Base-by-base conservation (phyloP, 2,329 filamentous ascomycete genomes). In the Sporothrix mexicana region DNA sequence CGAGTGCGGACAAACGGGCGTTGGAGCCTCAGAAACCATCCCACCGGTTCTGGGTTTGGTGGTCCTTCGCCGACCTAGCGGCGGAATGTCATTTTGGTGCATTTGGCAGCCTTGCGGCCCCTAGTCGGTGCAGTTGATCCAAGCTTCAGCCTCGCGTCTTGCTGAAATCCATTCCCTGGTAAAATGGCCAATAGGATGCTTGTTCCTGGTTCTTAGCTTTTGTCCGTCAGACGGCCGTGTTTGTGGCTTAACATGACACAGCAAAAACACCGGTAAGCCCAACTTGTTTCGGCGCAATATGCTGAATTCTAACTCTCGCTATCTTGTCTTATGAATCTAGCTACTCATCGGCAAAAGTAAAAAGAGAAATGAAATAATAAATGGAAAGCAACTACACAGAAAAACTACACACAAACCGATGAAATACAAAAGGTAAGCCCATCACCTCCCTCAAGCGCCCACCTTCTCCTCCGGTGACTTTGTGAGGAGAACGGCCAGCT, bases 401-500 rank as follows among this genome's bases (percentile, higher is more conserved):
- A 36, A 36, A 36, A 36, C 30, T 6, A 36, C 30, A 36, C 4
- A 36, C 30, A 36, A 4, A 36, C 3, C 3, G 30, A 6, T 7
- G 7, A 2, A 5, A 36, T 36, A 36, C 30, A 36, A 6, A 36
- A 36, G 7, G 30, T 7, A 36, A 7, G 30, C 30, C 7, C 30
- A 7, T 36, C 30, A 1, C 7, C 15, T 10, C 13, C 45, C 51
- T 20, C 51, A 62, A 13, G 36, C 59, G 36, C 4, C 59, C 36
- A 6, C 15, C 36, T 45, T 62, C 10, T 17, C 23, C 25, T 23
- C 66, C 0, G 17, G 17, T 8, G 15, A 9, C 47, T 15, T 23
- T 9, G 53, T 57, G 59, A 77, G 10, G 20, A 75, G 53, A 7
- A 9, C 70, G 3, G 72, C 71, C 72, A 77, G 66, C 41, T 77